These are phyloP conservation scores for Thozetella sp. DNA, from an alignment of 495 filamentous ascomycete species.

Conservation along the genomic window DNA sequence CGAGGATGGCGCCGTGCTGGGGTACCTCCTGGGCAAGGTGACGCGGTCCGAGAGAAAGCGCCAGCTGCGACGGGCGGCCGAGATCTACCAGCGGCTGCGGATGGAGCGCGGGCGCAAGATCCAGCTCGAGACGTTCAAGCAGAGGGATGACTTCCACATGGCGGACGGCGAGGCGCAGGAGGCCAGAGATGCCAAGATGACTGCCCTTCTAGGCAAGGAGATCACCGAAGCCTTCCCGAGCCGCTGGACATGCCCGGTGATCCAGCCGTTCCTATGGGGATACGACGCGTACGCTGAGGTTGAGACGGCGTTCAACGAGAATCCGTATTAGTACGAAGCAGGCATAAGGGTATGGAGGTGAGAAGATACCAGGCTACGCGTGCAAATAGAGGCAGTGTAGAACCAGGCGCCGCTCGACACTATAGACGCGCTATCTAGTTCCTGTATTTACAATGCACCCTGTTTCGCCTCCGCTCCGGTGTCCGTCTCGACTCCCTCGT, in stretches of 20 bases:
- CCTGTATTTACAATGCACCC: too few species aligned
- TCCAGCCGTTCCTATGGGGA: conserved; percentile 63
- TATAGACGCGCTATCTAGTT: too few species aligned
- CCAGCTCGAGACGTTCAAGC: conserved; percentile 49
- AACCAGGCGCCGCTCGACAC: too few species aligned
- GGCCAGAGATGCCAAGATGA: conserved; percentile 50
- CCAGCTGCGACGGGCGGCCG: conserved; percentile 49
- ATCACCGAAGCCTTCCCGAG: conserved; percentile 55
- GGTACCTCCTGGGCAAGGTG: conserved; percentile 54
- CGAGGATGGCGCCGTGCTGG: conserved; percentile 57
- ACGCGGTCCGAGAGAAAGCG: conserved; percentile 39
- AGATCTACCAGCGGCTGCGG: conserved; percentile 60
- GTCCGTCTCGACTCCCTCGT: too few species aligned
- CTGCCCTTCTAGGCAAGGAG: conserved; percentile 34
- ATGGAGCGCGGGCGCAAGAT: conserved; percentile 61
- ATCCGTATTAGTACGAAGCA: conserved; percentile 37
- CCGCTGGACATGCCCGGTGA: conserved; percentile 62
- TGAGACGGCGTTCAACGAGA: conserved; percentile 45
- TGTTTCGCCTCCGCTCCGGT: too few species aligned
- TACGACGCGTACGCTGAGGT: conserved; percentile 63
- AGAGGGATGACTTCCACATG: conserved; percentile 63
- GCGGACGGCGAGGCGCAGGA: conserved; percentile 56
- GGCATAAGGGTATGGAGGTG: neutral
- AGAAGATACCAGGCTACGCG: neutral
- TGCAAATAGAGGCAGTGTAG: neutral